Base-by-base conservation (phyloP, 2,329 filamentous ascomycete genomes). In the Stagonosporopsis rhizophila region DNA sequence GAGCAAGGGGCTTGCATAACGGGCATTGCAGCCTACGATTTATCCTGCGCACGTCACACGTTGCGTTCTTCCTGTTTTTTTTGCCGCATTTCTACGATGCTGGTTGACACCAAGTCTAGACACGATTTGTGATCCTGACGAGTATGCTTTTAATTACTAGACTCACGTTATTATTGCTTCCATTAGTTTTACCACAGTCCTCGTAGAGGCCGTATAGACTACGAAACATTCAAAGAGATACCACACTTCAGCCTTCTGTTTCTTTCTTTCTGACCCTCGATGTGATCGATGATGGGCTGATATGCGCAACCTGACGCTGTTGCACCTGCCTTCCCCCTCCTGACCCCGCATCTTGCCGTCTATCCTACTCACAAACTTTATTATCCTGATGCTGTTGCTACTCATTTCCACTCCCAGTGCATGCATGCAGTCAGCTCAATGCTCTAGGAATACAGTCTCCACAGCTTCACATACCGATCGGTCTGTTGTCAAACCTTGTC, bases 81-180 rank as follows among this genome's bases (percentile, higher is more conserved):
- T 39, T 19, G 39, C 42, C 20, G 23, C 44, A 44, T 25, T 23
- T 38, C 47, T 44, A 56, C 38, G 30, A 56, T 22, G 34, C 41
- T 9, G 14, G 28, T 56, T 23, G 30, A 22, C 30, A 48, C 23
- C 42, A 42, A 28, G 42, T 39, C 47, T 41, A 47, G 47, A 44
- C 40, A 40, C 15, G 9, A 47, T 28, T 47, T 52, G n/a, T 14
- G 38, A 34, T 25, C 42, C 47, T 28, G 53, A 56, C 38, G 30
- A 23, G 38, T 56, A 56, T 51, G 53, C 30, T 56, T 56, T 56
- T 56, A 56, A 56, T 56, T 34, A 45, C 44, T 56, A 56, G 53
- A 56, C 37, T 27, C 47, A 56, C 28, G 47, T 50, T 56, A 46
- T 38, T 48, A 39, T 56, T 56, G 53, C 48, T 56, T 56, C 17